A percentile compares a stretch with the other conserved stretches of the same genome.
Evolutionary conservation across 148 eudicot genomes (phyloP).

Genomic region (Vaccinium vitisidaea): DNA sequence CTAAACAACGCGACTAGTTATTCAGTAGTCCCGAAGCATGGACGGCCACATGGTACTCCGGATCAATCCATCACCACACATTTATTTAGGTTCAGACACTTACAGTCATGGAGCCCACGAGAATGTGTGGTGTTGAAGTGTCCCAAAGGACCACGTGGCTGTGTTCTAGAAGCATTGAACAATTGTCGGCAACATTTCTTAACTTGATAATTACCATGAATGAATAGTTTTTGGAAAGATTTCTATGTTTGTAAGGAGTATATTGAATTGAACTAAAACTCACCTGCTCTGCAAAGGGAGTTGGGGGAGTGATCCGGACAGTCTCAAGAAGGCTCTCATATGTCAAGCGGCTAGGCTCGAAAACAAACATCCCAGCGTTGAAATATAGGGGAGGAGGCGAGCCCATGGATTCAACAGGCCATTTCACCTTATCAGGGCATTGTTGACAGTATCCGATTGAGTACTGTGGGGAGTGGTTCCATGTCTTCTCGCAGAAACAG

Average conservation of each 20-base stretch:
- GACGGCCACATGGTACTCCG: too few relatives aligned
- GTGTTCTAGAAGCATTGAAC: too few relatives aligned
- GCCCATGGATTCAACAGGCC: slow-evolving; percentile 34
- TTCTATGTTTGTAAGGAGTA: neutral
- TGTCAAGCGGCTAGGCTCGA: slow-evolving; percentile 22
- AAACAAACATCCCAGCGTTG: slow-evolving; percentile 36
- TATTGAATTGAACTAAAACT: neutral
- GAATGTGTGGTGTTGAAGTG: too few relatives aligned
- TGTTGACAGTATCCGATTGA: slow-evolving; percentile 38
- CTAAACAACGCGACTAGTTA: too few relatives aligned
- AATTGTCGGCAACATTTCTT: too few relatives aligned
- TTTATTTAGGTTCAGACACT: too few relatives aligned
- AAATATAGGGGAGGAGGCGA: slow-evolving; percentile 34
- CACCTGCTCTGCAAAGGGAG: slow-evolving; percentile 35
- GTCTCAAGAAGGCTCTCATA: slow-evolving; percentile 29
- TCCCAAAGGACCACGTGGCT: too few relatives aligned
- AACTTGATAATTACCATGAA: too few relatives aligned
- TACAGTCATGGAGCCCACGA: too few relatives aligned
- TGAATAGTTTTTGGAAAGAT: too few relatives aligned
- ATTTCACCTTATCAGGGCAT: slow-evolving; percentile 31
- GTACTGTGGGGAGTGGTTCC: slow-evolving; percentile 34
- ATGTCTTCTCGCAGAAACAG: slow-evolving; percentile 39
- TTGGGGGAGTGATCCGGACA: slow-evolving; percentile 22
- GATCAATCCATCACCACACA: too few relatives aligned
- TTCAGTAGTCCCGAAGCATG: too few relatives aligned